These are phyloP conservation scores for Heterobasidion occidentale DNA, from an alignment of 1,284 basidiomycete genomes.

Conservation along the genomic window DNA sequence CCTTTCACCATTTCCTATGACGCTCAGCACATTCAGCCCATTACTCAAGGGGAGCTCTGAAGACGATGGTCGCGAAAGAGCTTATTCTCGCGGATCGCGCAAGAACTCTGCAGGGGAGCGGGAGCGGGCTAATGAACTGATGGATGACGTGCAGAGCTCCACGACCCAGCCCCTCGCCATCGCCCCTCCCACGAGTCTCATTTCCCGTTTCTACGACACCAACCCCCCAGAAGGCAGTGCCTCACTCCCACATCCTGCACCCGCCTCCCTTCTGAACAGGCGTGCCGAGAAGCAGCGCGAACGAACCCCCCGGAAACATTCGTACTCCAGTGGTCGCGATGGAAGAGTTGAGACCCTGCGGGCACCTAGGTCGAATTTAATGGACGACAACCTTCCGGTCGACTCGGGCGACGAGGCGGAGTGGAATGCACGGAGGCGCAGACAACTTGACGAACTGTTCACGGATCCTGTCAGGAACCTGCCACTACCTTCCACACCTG, in stretches of 20 bases:
- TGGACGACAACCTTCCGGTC: constrained; percentile 1
- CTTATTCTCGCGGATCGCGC: constrained; percentile 1
- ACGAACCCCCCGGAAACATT: constrained; percentile 9
- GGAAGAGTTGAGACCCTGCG: not conserved
- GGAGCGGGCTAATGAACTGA: not conserved
- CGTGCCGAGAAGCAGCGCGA: constrained; percentile 13
- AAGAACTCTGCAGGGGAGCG: not conserved
- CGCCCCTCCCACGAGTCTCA: not conserved
- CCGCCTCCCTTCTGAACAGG: constrained; percentile 9
- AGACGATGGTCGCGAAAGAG: not conserved
- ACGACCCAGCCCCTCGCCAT: constrained; percentile 6
- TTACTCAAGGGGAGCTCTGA: constrained; percentile 4
- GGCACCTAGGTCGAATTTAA: not conserved
- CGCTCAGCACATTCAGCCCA: constrained; percentile 9
- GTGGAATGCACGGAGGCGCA: constrained; percentile 6
- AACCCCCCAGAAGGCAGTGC: not conserved
- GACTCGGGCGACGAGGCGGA: constrained; percentile 13
- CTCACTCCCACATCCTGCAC: constrained; percentile 12
- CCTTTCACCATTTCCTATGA: constrained; percentile 10
- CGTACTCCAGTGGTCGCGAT: constrained; percentile 4
- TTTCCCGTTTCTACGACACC: not conserved
- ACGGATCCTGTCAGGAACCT: constrained; percentile 2
- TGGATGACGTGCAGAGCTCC: constrained; percentile 3
- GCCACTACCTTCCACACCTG: not conserved
- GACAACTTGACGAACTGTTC: constrained; percentile 10